Conservation (phyloP, 164 flowering plant species). For the Magnolia changhungtana region DNA sequence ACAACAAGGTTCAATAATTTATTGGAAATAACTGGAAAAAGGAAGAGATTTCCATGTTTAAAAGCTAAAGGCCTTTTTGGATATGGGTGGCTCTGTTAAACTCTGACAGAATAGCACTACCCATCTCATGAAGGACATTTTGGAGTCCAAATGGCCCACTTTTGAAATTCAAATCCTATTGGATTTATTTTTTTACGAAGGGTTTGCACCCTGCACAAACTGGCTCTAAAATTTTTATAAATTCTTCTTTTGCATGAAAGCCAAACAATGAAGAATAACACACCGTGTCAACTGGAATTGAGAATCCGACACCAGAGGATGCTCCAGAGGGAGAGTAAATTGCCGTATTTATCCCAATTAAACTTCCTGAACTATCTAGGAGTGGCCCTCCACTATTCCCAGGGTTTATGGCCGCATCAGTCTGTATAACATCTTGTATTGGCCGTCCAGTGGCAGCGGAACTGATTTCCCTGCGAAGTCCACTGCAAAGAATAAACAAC, state of each 20-base stretch:
- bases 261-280: neutral
- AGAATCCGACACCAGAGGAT: slow-evolving; percentile 97
- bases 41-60: neutral
- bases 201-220: too few species aligned
- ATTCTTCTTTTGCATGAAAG: neutral
- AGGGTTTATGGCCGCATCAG: slow-evolving; percentile 98
- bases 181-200: too few species aligned
- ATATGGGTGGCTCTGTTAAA: too few species aligned
- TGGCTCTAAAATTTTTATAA: too few species aligned
- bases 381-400: slow-evolving; percentile 99
- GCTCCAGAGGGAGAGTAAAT: slow-evolving; percentile 98
- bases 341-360: slow-evolving; percentile 94
- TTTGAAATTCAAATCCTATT: too few species aligned
- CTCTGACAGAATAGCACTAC: too few species aligned
- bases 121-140: too few species aligned
- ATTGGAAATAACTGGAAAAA: neutral
- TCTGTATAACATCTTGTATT: slow-evolving; percentile 95
- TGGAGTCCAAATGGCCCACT: too few species aligned
- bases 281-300: slow-evolving; percentile 95
- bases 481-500: slow-evolving; percentile 45
- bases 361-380: slow-evolving; percentile 89
- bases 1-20: neutral
- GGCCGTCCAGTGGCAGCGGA: slow-evolving; percentile 99
- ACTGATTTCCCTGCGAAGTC: slow-evolving; percentile 89
- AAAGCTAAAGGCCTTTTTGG: too few species aligned